Conservation (phyloP, 169 alveolate species). For the Plasmodium malariae region DNA sequence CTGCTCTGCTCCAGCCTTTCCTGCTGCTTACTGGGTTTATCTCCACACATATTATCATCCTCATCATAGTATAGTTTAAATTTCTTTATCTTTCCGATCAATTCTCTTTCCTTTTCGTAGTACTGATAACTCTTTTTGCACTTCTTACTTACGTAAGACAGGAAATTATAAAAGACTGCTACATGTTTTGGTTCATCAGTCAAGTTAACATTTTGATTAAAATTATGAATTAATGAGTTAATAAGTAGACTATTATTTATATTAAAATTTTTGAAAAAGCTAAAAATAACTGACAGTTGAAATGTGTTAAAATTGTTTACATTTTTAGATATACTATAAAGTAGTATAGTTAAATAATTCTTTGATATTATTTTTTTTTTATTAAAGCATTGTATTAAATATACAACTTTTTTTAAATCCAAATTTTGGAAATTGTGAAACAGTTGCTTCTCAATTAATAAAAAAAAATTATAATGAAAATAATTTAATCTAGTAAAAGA, state of each 20-base stretch:
- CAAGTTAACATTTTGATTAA: conserved; percentile 39
- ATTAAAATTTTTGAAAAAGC: conserved; percentile 59
- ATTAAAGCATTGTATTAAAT: conserved; percentile 72
- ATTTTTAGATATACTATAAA: conserved; percentile 72
- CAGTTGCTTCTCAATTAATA: conserved; percentile 68
- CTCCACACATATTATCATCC: neutral
- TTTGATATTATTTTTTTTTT: conserved; percentile 64
- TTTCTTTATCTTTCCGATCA: conserved; percentile 16
- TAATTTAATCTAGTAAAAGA: conserved; percentile 67
- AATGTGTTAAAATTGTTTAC: conserved; percentile 58
- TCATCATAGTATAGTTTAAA: conserved; percentile 20
- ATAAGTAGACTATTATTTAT: conserved; percentile 66
- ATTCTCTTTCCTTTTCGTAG: conserved; percentile 23
- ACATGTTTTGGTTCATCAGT: conserved; percentile 20
- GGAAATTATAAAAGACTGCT: conserved; percentile 56
- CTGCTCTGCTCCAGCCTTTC: neutral
- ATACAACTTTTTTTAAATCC: conserved; percentile 53
- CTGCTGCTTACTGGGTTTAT: neutral
- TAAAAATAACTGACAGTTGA: conserved; percentile 64
- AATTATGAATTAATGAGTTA: conserved; percentile 64
- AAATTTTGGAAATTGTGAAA: conserved; percentile 63
- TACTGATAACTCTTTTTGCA: conserved; percentile 26
- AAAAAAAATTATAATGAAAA: conserved; percentile 76
- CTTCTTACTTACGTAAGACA: conserved; percentile 52
- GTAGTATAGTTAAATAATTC: conserved; percentile 70